A percentile compares a stretch with the other conserved stretches of the same genome.
These are phyloP conservation scores for Pochonia chlamydosporia DNA, from an alignment of 2,329 filamentous ascomycete genomes.

Conservation along the genomic window DNA sequence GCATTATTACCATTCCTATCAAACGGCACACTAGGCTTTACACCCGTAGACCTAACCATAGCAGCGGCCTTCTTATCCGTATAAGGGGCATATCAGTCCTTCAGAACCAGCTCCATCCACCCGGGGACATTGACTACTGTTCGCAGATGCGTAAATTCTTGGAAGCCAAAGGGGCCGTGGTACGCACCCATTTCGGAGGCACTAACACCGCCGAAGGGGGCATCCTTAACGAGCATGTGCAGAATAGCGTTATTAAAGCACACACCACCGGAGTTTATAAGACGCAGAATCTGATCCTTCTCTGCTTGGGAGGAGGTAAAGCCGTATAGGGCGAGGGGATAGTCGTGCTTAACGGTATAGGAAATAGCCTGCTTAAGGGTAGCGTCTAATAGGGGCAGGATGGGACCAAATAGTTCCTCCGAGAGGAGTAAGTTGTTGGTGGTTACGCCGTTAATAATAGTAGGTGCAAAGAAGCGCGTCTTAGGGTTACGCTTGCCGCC, in stretches of 20 bases:
- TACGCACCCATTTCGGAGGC: slow-evolving; percentile 36
- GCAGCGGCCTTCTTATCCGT: slow-evolving; percentile 11
- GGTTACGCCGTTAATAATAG: slow-evolving; percentile 30
- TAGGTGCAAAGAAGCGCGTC: slow-evolving; percentile 28
- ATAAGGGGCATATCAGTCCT: slow-evolving; percentile 16
- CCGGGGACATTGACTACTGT: slow-evolving; percentile 11
- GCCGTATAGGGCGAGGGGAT: slow-evolving; percentile 35
- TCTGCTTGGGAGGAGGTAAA: slow-evolving; percentile 30
- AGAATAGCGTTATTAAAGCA: slow-evolving; percentile 37
- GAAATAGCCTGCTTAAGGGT: slow-evolving; percentile 22
- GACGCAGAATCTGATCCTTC: slow-evolving; percentile 22
- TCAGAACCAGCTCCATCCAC: slow-evolving; percentile 13
- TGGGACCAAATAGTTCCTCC: slow-evolving; percentile 40
- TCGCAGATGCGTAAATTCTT: slow-evolving; percentile 25
- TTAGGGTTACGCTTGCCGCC: slow-evolving; percentile 24
- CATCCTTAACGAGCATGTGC: slow-evolving; percentile 29
- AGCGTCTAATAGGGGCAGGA: slow-evolving; percentile 33
- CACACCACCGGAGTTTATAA: slow-evolving; percentile 35
- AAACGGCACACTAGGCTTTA: slow-evolving; percentile 7
- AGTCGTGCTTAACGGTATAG: slow-evolving; percentile 21
- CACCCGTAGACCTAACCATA: slow-evolving; percentile 6
- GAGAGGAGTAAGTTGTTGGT: slow-evolving; percentile 31
- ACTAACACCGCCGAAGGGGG: slow-evolving; percentile 43
- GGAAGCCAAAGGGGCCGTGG: slow-evolving; percentile 36
- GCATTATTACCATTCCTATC: slow-evolving; percentile 9